Base-by-base conservation (phyloP, 1,284 basidiomycete species). In the Pholiota adiposa region DNA sequence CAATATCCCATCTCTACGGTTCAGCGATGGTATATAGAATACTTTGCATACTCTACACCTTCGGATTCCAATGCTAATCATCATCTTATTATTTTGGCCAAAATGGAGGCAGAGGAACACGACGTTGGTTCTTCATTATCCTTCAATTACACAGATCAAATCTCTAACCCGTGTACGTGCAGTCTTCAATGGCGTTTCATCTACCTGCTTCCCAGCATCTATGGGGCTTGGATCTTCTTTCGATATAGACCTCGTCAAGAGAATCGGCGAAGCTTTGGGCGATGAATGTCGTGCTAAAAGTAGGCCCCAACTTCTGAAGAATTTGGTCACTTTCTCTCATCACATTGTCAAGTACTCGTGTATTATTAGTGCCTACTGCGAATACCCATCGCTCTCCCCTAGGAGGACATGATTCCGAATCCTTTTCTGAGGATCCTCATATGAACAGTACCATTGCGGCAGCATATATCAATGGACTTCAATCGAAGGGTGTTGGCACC, bases 331-430 rank as follows among this genome's bases (percentile, higher is more conserved):
- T 9, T 21, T 38, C 8, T 25, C 25, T 25, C 41, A 44, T 33
- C 9, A 12, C 12, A 49, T 31, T 21, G 25, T 6, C 50, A 77
- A 77, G 75, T 21, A 70, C 74, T 31, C 79, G 80, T 63, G 73
- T 83, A 43, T 71, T 84, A 0, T 75, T 85, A 14, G 84, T 75
- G 4, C 83, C 84, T 1, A 85, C 83, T 2, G 76, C 81, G 54
- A 86, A 86, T 65, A 85, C 80, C 4, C 83, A 83, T 58, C 75
- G 83, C 21, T 79, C 78, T 14, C 80, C 80, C 25, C 71, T 81
- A 5, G 79, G 80, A 41, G 79, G 79, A 12, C 77, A 83, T 44
- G 76, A 79, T 19, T 85, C 85, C 62, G 83, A 85, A 63, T 81
- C 79, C 16, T 85, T 82, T 66, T 78, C 79, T 0, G 83, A 85